Evolutionary conservation across 2,329 filamentous ascomycete genomes (phyloP), one percentile per base, ranked within the genome.

Genomic region (Ophiocordyceps australis): DNA sequence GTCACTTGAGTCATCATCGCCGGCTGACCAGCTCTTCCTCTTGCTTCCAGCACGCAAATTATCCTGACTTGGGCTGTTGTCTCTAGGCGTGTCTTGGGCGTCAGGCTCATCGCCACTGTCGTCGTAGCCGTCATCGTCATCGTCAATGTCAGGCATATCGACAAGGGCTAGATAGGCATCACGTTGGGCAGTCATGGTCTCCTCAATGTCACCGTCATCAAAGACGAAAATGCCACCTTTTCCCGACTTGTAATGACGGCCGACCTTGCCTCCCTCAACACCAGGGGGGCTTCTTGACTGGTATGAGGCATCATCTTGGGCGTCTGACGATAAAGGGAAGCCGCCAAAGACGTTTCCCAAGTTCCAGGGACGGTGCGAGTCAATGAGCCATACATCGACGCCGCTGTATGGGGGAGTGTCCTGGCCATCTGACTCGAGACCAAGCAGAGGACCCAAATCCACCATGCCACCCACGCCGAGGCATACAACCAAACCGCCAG

Each of bases 301-400:
- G 32, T 59, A 55, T 22, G 48, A 55, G n/a, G 47, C 40, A 5
- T 58, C 52, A 15, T 50, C 54, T 14, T 62, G 60, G 20, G 57
- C 49, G 9, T 55, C 48, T 14, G 66, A 55, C 35, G 66, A 62
- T 4, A 64, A 47, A 2, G 68, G 61, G 32, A 69, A 68, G 4
- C 79, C 78, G 9, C 78, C 83, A 55, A 95, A 95, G 10, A 95
- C 72, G 47, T 98, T 98, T 35, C 71, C 73, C 42, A 98, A 47
- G 46, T 98, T 95, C 83, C 86, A 95, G 10, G 89, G 89, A 32
- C 89, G 65, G 49, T 89, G 69, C 16, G 86, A 72, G 52, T 98
- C 89, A 31, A 95, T 63, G 9, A 95, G 66, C 89, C 89, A 98
- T 17, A 94, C 77, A 46, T 94, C 83, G 1, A 95, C 80, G n/a